Conservation (phyloP, 306 rosid species). For the Cucurbita moschata region DNA sequence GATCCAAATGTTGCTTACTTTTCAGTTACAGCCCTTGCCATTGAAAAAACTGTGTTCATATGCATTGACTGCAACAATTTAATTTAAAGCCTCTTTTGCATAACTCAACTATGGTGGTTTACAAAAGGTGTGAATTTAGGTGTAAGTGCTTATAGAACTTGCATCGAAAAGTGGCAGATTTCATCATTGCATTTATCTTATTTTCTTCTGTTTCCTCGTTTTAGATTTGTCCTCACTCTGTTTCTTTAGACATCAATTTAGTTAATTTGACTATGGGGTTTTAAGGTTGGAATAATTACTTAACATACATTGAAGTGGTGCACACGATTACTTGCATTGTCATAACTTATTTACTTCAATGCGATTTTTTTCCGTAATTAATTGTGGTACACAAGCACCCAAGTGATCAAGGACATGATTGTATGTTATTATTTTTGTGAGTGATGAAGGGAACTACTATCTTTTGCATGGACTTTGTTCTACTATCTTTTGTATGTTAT, state of each 20-base stretch:
- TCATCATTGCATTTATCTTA: background rate
- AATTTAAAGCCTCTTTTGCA: background rate
- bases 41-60: background rate
- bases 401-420: background rate
- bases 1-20: background rate
- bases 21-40: background rate
- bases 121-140: background rate
- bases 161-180: background rate
- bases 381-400: background rate
- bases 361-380: background rate
- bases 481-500: background rate
- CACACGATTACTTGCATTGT: background rate
- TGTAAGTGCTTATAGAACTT: background rate
- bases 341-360: background rate
- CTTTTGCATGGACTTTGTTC: background rate
- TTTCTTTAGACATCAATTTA: background rate
- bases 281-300: background rate
- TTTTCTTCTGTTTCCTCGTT: background rate
- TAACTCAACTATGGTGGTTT: background rate
- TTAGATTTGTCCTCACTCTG: background rate
- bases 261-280: background rate
- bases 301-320: background rate
- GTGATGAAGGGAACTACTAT: background rate
- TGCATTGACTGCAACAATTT: background rate
- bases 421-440: background rate